Evolutionary conservation across 345 rosid species (phyloP), one percentile per base, ranked within the genome.

Genomic region (Linum tenue): DNA sequence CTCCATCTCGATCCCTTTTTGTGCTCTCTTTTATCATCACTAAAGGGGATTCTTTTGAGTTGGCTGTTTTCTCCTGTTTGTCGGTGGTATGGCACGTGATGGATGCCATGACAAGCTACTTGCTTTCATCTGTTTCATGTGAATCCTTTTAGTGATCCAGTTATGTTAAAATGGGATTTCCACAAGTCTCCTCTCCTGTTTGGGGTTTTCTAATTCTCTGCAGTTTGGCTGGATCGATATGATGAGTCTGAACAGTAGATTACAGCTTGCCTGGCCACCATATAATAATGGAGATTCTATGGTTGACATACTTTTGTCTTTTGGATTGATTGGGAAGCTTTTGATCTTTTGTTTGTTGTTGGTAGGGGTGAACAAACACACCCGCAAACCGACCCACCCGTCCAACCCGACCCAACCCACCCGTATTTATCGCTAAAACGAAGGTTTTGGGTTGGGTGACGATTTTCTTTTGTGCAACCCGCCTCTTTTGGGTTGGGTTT

Each of bases 1-100:
- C 64, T 70, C 40, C 68, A 14, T 44, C 5, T 58, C 40, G 66
- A 31, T 65, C 22, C 12, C 39, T 41, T 3, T 37, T 16, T 16
- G 1, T 60, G 16, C 38, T 58, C 36, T 64, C 31, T 22, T 22
- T 22, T 1, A 22, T 22, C 31, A 22, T 22, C 31, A 22, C 31
- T 22, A 22, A 22, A 22, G 36, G 9, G 5, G 22, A 22, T 38
- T 15, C 59, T 59, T 6, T 48, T 22, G 5, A 15, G 5, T 64
- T 59, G 38, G 39, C 35, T 73, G 31, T 64, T 64, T 9, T 37
- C 22, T 36, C 51, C 41, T 56, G 1, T 6, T 58, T 3, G 59
- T 42, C 53, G 53, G 53, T 48, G 53, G 53, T 48, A 48, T 48
- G 53, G 53, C 53, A 48, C 53, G 53, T 48, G 53, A 48, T 48